Evolutionary conservation across 2,329 filamentous ascomycete species (phyloP).

Genomic region (Trichoderma koningii): DNA sequence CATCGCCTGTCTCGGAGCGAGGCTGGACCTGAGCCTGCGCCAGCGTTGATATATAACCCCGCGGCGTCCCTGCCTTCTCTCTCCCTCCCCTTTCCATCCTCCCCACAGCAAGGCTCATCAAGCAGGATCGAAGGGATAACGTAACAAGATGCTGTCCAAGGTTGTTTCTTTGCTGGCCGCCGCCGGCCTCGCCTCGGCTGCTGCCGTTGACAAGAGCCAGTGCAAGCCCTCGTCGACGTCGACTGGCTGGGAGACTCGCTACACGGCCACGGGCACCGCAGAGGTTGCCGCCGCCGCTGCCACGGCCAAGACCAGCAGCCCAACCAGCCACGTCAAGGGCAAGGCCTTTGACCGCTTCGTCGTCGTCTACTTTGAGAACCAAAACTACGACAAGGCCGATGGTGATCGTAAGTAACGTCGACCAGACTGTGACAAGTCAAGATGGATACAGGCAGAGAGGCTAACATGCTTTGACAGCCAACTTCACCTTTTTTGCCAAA

Average conservation of each 20-base stretch:
- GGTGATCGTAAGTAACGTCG: slow-evolving; percentile 56
- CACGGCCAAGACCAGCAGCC: slow-evolving; percentile 61
- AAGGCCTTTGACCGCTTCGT: slow-evolving; percentile 72
- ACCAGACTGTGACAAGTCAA: too few species aligned
- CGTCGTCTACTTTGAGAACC: slow-evolving; percentile 78
- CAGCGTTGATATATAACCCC: slow-evolving; percentile 5
- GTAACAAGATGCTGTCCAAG: slow-evolving; percentile 29
- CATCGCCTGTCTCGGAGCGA: slow-evolving; percentile 6
- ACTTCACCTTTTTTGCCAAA: slow-evolving; percentile 36
- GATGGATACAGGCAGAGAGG: background rate
- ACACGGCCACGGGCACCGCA: slow-evolving; percentile 55
- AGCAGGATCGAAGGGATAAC: background rate
- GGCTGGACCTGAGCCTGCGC: background rate
- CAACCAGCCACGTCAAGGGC: slow-evolving; percentile 66
- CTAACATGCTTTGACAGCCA: slow-evolving; percentile 30
- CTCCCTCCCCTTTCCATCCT: background rate
- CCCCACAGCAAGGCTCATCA: slow-evolving; percentile 1
- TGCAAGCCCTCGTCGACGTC: background rate
- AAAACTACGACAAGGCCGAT: slow-evolving; percentile 64
- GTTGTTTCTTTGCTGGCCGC: slow-evolving; percentile 33
- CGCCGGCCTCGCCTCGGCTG: slow-evolving; percentile 36
- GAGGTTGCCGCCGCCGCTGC: slow-evolving; percentile 59
- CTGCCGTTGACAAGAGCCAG: slow-evolving; percentile 23
- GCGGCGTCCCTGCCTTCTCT: background rate
- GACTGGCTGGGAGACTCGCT: slow-evolving; percentile 43